Evolutionary conservation across 331 rosid species (phyloP).

Genomic region (Acacia concinna): DNA sequence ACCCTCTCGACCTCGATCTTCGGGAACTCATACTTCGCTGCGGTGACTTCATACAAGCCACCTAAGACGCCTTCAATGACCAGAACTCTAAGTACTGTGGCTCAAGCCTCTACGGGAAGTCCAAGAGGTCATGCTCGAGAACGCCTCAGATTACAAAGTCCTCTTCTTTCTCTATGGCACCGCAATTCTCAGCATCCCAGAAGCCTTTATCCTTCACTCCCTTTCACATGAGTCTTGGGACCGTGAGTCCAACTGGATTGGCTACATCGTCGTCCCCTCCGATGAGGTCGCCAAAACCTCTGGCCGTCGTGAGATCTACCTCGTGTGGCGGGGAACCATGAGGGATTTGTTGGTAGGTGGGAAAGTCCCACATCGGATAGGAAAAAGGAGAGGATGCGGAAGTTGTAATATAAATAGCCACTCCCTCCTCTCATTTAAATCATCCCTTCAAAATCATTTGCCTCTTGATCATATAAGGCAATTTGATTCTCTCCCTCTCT

Average conservation of each 20-base stretch:
- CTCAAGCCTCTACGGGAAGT: conserved; percentile 61
- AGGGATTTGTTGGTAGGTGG: too few relatives aligned
- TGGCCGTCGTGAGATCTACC: conserved; percentile 62
- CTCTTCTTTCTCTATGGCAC: conserved; percentile 65
- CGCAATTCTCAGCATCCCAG: conserved; percentile 50
- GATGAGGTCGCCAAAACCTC: conserved; percentile 24
- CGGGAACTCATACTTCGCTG: conserved; percentile 57
- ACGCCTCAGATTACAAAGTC: conserved; percentile 45
- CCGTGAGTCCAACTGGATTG: conserved; percentile 78
- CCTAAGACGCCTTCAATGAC: conserved; percentile 80
- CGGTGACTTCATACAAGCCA: conserved; percentile 73
- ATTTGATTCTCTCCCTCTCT: too few relatives aligned
- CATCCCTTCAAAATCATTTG: too few relatives aligned
- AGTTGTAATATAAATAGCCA: too few relatives aligned
- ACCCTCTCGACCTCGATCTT: conserved; percentile 57
- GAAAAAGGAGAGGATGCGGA: too few relatives aligned
- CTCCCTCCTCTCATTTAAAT: too few relatives aligned
- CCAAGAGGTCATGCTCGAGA: conserved; percentile 47
- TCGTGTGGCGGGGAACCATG: conserved; percentile 70
- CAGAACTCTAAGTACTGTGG: conserved; percentile 63
- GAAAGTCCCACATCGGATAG: too few relatives aligned
- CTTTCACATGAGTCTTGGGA: conserved; percentile 64
- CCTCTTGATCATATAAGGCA: too few relatives aligned
- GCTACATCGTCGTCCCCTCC: conserved; percentile 60
- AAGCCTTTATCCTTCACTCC: conserved; percentile 57